Percentiles rank a stretch among this genome's conserved stretches.
Evolutionary conservation across 495 filamentous ascomycete genomes (phyloP).

Genomic region (Talaromyces trachyspermus): DNA sequence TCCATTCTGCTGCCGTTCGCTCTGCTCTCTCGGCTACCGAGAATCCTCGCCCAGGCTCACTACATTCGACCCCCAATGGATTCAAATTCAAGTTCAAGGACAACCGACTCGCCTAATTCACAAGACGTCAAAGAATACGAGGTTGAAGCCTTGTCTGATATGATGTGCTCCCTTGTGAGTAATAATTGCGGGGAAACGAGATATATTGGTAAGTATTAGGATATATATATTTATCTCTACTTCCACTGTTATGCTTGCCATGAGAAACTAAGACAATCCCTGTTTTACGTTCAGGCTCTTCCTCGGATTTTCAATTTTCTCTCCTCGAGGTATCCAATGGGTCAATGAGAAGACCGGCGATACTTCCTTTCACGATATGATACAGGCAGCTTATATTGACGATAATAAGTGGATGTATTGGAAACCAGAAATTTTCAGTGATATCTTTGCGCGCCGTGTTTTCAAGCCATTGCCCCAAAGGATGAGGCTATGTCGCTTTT

Average conservation of each 20-base stretch:
- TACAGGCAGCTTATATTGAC: slow-evolving; percentile 70
- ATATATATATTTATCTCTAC: slow-evolving; percentile 3
- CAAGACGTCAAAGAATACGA: slow-evolving; percentile 57
- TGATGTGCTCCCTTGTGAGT: slow-evolving; percentile 99
- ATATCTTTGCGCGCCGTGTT: slow-evolving; percentile 82
- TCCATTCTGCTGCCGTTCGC: slow-evolving; percentile 24
- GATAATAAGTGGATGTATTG: slow-evolving; percentile 93
- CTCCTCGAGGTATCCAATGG: slow-evolving; percentile 96
- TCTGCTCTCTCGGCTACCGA: slow-evolving; percentile 7
- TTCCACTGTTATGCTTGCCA: slow-evolving; percentile 13
- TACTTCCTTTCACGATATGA: slow-evolving; percentile 91
- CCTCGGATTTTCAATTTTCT: slow-evolving; percentile 99
- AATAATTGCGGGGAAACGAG: slow-evolving; percentile 93
- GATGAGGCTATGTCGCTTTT: slow-evolving; percentile 73
- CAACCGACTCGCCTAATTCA: slow-evolving; percentile 51
- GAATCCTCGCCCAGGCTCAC: slow-evolving; percentile 19
- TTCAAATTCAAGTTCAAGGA: slow-evolving; percentile 51
- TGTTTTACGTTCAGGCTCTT: too few relatives aligned
- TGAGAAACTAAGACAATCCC: too few relatives aligned
- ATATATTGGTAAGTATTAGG: slow-evolving; percentile 72
- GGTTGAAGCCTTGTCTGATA: slow-evolving; percentile 87
- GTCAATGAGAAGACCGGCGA: slow-evolving; percentile 98
- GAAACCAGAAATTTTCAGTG: slow-evolving; percentile 91
- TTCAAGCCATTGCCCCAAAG: slow-evolving; percentile 78
- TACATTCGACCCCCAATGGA: slow-evolving; percentile 40